A percentile compares a stretch with the other conserved stretches of the same genome.
Evolutionary conservation across 352 stramenopile genomes (phyloP).

Genomic region (Pythium utonaiense): DNA sequence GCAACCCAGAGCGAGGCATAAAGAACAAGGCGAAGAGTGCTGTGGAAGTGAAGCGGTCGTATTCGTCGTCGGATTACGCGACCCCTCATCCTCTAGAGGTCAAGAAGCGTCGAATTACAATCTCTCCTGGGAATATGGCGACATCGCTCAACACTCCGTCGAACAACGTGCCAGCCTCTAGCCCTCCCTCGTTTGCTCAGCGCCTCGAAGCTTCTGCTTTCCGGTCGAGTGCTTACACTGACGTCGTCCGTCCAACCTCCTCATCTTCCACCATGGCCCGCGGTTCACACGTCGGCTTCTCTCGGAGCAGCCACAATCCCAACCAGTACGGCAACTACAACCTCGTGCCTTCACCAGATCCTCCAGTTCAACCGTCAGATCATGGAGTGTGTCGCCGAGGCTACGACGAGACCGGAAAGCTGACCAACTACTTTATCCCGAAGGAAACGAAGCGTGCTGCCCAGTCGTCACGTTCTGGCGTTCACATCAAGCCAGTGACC

Average conservation of each 20-base stretch:
- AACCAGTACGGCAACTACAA: constrained; percentile 73
- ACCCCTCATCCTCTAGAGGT: constrained; percentile 30
- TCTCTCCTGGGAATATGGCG: constrained; percentile 2
- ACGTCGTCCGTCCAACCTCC: constrained; percentile 49
- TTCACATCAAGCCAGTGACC: constrained; percentile 30
- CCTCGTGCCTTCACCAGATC: constrained; percentile 37
- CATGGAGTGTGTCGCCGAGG: constrained; percentile 48
- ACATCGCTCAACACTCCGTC: constrained; percentile 12
- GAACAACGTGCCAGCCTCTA: neutral
- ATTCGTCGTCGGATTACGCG: constrained; percentile 18
- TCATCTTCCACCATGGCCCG: constrained; percentile 24
- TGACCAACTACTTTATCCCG: constrained; percentile 72
- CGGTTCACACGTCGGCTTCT: constrained; percentile 17
- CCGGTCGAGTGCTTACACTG: constrained; percentile 58
- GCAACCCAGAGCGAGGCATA: neutral
- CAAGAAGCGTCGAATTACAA: constrained; percentile 62
- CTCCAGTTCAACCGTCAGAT: constrained; percentile 36
- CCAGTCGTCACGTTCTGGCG: constrained; percentile 19
- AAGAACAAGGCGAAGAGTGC: constrained; percentile 23
- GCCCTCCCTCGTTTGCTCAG: constrained; percentile 19
- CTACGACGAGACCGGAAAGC: constrained; percentile 73
- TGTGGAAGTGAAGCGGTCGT: constrained; percentile 30
- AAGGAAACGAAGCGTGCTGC: constrained; percentile 36
- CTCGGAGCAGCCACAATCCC: constrained; percentile 54
- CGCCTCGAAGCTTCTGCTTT: constrained; percentile 38